A percentile compares a stretch with the other conserved stretches of the same genome.
These are phyloP conservation scores for Inosperma sp. DNA, from an alignment of 768 basidiomycete genomes.

Conservation along the genomic window DNA sequence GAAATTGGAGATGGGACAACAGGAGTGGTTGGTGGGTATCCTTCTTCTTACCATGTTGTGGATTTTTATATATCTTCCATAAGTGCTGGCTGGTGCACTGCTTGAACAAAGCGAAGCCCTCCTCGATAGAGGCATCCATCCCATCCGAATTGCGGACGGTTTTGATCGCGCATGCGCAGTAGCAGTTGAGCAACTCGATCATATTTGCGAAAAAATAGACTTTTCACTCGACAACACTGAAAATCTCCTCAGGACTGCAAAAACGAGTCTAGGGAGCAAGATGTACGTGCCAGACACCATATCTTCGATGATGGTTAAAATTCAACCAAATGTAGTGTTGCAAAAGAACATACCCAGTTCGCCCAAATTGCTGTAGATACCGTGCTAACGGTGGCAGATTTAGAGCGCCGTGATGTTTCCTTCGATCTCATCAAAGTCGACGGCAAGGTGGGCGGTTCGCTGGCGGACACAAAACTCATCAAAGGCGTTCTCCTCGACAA, in stretches of 20 bases:
- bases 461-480: slow-evolving; percentile 93
- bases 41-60: slow-evolving; percentile 3
- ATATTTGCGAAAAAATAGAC: slow-evolving; percentile 84
- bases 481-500: slow-evolving; percentile 99
- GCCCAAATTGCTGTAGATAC: slow-evolving; percentile 98
- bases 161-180: slow-evolving; percentile 93
- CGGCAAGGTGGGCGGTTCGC: slow-evolving; percentile 95
- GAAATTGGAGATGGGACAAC: slow-evolving; percentile 99
- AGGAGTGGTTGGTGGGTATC: slow-evolving; percentile 88
- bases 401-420: slow-evolving; percentile 89
- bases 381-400: slow-evolving; percentile 90
- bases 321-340: slow-evolving; percentile 58
- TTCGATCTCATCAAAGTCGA: slow-evolving; percentile 99
- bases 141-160: slow-evolving; percentile 97
- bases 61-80: background rate
- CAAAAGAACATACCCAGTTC: slow-evolving; percentile 92
- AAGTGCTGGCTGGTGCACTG: slow-evolving; percentile 96
- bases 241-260: slow-evolving; percentile 90
- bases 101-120: slow-evolving; percentile 91
- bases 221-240: slow-evolving; percentile 78
- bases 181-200: slow-evolving; percentile 85
- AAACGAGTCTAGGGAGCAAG: slow-evolving; percentile 96
- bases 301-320: background rate
- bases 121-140: slow-evolving; percentile 99
- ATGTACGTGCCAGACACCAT: slow-evolving; percentile 58